These are phyloP conservation scores for Scheffersomyces quercinus DNA, from an alignment of 1,139 yeast species.

Conservation along the genomic window DNA sequence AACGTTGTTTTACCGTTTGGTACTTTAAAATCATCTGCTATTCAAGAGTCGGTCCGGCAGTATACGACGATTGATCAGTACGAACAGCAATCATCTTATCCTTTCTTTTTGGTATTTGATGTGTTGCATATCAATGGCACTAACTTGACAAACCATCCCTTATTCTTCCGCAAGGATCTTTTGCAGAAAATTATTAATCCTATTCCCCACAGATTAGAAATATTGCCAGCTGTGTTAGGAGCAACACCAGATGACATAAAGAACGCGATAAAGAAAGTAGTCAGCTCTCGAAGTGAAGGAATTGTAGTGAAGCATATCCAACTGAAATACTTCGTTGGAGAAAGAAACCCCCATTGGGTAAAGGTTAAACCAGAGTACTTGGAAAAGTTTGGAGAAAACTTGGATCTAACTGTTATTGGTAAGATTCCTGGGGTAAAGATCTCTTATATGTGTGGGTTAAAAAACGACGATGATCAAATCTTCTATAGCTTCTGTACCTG, in stretches of 20 bases:
- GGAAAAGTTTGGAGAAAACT: slow-evolving; percentile 80
- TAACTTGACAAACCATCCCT: slow-evolving; percentile 54
- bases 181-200: slow-evolving; percentile 50
- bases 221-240: slow-evolving; percentile 50
- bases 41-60: slow-evolving; percentile 49
- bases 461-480: slow-evolving; percentile 26
- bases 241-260: slow-evolving; percentile 53
- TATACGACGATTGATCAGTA: slow-evolving; percentile 41
- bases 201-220: slow-evolving; percentile 54
- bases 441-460: slow-evolving; percentile 73
- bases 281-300: slow-evolving; percentile 76
- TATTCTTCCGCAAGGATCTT: slow-evolving; percentile 57
- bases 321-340: slow-evolving; percentile 61
- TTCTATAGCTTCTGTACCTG: slow-evolving; percentile 70
- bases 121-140: slow-evolving; percentile 65
- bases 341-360: slow-evolving; percentile 67
- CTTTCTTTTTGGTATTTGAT: slow-evolving; percentile 73
- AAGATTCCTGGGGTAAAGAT: slow-evolving; percentile 74
- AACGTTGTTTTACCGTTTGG: slow-evolving; percentile 76
- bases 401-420: slow-evolving; percentile 81
- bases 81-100: slow-evolving; percentile 47
- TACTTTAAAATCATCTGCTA: slow-evolving; percentile 69
- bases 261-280: slow-evolving; percentile 55
- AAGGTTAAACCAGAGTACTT: slow-evolving; percentile 91
- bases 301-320: slow-evolving; percentile 68